These are phyloP conservation scores for Mycosarcoma mackinlayi DNA, from an alignment of 1,284 basidiomycete genomes.

Conservation along the genomic window DNA sequence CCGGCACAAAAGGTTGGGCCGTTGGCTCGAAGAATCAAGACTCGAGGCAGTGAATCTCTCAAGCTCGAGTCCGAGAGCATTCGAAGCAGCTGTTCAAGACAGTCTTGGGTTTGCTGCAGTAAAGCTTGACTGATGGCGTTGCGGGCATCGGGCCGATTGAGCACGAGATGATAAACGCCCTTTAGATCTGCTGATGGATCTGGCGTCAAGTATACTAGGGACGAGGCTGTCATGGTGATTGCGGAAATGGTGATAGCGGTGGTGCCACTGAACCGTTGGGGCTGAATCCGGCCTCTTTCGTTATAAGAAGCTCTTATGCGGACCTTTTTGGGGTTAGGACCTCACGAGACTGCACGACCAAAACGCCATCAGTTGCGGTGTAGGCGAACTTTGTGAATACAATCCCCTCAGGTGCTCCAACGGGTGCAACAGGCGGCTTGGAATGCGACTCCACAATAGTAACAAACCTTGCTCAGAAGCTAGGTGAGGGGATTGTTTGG, in stretches of 20 bases:
- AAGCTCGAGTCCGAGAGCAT: slow-evolving; percentile 6
- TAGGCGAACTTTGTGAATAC: too few species aligned
- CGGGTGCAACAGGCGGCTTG: too few species aligned
- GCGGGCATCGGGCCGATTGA: slow-evolving; percentile 15
- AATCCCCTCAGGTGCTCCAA: too few species aligned
- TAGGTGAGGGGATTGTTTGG: too few species aligned
- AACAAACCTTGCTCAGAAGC: too few species aligned
- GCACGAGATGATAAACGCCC: slow-evolving; percentile 15
- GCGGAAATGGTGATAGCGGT: not conserved
- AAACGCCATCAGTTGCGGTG: too few species aligned
- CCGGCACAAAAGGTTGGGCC: slow-evolving; percentile 72
- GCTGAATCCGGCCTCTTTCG: not conserved
- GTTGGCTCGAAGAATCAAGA: slow-evolving; percentile 29
- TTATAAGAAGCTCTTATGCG: too few species aligned
- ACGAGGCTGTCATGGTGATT: slow-evolving; percentile 4
- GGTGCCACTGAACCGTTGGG: not conserved
- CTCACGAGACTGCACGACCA: too few species aligned
- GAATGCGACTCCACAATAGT: too few species aligned
- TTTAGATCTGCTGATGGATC: slow-evolving; percentile 1
- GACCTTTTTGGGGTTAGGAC: too few species aligned
- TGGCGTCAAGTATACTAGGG: not conserved
- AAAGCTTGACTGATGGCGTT: slow-evolving; percentile 19
- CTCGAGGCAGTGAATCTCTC: slow-evolving; percentile 11
- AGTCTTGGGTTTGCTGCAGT: slow-evolving; percentile 12
- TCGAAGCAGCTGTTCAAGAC: not conserved